Base-by-base conservation (phyloP, 768 basidiomycete species). In the Chalciporus piperatus region DNA sequence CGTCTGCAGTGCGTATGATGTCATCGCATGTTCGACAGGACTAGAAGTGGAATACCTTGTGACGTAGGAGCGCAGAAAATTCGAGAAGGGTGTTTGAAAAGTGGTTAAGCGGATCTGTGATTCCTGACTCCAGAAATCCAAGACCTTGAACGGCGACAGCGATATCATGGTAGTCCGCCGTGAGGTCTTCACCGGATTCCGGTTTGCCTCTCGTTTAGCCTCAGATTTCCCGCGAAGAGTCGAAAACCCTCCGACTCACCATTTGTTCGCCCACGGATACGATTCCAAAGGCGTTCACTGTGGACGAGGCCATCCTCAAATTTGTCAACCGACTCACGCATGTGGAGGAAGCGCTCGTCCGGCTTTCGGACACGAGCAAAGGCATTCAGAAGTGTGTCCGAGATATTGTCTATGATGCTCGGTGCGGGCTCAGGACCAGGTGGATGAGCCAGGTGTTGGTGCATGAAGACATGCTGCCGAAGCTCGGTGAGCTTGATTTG, bases 121-220 rank as follows among this genome's bases (percentile, higher is more conserved):
- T 99, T 35, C 97, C 97, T 56, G 91, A 92, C 71, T 99, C 97
- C 57, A 99, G 80, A 73, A 98, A 98, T 59, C 96, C 97, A 54
- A 99, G 81, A 45, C 95, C 96, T 68, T 98, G 96, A 42, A 97
- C 92, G 39, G 92, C 89, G 56, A 94, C 89, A 40, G 97, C 94
- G 57, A 98, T 76, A 71, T 98, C 97, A 66, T 98, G 93, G 70
- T 99, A 99, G 76, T 99, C 97, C 57, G 84, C 84, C 54, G 93
- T 89, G 43, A 99, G 84, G 80, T 99, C 97, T 97, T 86, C 81
- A 79, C 75, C 83, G 66, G 81, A 84, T 82, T 84, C 84, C 75
- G 78, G 78, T 70, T 83, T 78, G 68, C 84, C 85, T 86, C 88
- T 89, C 85, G 71, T 87, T 89, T 72, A 89, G 87, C 81, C 84